Conservation (phyloP, 805 yeast genomes). For the Candida michaelii region DNA sequence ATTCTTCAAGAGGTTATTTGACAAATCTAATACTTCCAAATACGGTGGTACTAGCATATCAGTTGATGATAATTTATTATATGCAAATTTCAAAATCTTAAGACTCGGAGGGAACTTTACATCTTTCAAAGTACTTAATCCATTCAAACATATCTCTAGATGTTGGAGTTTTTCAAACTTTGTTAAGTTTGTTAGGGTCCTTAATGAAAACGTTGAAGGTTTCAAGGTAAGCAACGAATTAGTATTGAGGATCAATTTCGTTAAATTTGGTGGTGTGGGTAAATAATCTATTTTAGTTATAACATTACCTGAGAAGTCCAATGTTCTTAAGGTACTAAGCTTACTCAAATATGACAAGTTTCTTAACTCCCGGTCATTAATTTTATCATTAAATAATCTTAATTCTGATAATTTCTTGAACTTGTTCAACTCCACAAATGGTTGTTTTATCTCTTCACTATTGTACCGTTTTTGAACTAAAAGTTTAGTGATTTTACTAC, state of each 20-base stretch:
- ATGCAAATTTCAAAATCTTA: conserved; percentile 13
- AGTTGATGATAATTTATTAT: conserved; percentile 15
- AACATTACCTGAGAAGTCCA: conserved; percentile 19
- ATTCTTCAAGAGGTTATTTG: conserved; percentile 14
- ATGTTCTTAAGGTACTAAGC: conserved; percentile 4
- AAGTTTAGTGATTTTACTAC: conserved; percentile 14
- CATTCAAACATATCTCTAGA: conserved; percentile 5
- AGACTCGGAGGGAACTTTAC: conserved; percentile 15
- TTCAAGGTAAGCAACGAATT: conserved; percentile 10
- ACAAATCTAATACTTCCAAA: conserved; percentile 17
- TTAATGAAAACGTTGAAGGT: not conserved
- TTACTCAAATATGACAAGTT: not conserved
- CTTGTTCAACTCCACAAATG: not conserved
- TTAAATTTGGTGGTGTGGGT: conserved; percentile 14
- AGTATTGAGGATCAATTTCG: conserved; percentile 15
- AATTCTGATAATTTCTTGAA: conserved; percentile 14
- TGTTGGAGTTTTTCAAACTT: not conserved
- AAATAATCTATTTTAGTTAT: conserved; percentile 15
- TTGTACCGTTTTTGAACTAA: conserved; percentile 7
- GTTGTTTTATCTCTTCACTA: not conserved
- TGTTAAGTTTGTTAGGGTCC: not conserved
- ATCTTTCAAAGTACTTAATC: not conserved
- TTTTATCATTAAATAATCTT: conserved; percentile 15
- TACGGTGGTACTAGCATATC: conserved; percentile 13
- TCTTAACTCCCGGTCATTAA: conserved; percentile 10